These are phyloP conservation scores for Tricholoma flavovirens DNA, from an alignment of 768 basidiomycete species.

Conservation along the genomic window DNA sequence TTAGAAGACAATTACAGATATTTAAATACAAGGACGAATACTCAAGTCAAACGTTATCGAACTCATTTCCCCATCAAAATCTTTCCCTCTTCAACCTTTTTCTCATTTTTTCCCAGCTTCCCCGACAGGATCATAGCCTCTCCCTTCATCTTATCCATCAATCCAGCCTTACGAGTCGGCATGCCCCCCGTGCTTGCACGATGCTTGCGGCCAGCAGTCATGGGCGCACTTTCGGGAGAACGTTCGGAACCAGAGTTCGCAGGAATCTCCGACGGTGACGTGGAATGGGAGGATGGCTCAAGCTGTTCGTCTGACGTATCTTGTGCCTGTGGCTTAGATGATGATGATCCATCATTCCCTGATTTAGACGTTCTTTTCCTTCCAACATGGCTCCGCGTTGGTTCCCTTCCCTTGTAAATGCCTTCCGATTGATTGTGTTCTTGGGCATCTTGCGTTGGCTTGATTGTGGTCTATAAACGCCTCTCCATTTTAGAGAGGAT, in stretches of 20 bases:
- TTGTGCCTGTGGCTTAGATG: not conserved
- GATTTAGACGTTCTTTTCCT: not conserved
- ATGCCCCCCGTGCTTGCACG: constrained; percentile 3
- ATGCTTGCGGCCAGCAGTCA: not conserved
- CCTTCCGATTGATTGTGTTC: not conserved
- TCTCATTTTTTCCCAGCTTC: constrained; percentile 29
- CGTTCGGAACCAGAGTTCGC: not conserved
- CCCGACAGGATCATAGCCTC: constrained; percentile 33
- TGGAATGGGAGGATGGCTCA: not conserved
- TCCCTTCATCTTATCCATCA: constrained; percentile 32
- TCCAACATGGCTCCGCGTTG: not conserved
- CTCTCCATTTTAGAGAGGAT: not conserved
- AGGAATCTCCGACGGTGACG: not conserved
- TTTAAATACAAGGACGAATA: not conserved
- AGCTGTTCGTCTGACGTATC: not conserved
- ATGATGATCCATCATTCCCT: not conserved
- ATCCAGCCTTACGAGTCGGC: constrained; percentile 18
- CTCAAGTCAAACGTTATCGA: not conserved
- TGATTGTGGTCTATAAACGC: not conserved
- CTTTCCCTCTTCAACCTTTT: constrained; percentile 32
- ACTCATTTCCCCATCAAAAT: not conserved
- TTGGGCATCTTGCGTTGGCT: not conserved
- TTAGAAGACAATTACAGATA: not conserved
- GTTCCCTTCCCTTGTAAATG: not conserved
- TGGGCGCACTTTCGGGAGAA: not conserved